Percentiles rank a stretch among this genome's conserved stretches.
Evolutionary conservation across 306 rosid genomes (phyloP).

Genomic region (Fragaria iinumae): DNA sequence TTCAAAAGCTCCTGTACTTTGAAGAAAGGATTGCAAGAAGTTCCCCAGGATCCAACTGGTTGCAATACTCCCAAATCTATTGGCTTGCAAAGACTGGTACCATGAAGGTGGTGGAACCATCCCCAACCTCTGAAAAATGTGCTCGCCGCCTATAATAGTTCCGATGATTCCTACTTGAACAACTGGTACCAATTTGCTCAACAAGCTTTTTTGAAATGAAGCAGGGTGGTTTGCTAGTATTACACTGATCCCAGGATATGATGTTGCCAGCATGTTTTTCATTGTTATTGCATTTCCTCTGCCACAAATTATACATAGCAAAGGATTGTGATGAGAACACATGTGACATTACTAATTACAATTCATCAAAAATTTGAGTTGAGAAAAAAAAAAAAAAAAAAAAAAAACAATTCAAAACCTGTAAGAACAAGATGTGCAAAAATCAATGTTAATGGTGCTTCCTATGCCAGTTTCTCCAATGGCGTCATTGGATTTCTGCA

Average conservation of each 20-base stretch:
- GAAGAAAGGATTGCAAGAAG: conserved; percentile 55
- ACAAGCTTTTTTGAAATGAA: conserved; percentile 43
- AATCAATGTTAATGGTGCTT: conserved; percentile 51
- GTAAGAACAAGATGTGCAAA: conserved; percentile 67
- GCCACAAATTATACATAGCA: conserved; percentile 2
- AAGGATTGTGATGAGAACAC: background rate
- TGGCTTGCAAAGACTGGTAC: conserved; percentile 55
- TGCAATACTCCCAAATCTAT: conserved; percentile 59
- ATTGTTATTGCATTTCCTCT: conserved; percentile 66
- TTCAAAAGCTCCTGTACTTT: conserved; percentile 74
- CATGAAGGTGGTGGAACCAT: conserved; percentile 60
- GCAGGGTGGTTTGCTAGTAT: conserved; percentile 63
- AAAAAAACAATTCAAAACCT: conserved; percentile 27
- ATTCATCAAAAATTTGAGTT: background rate
- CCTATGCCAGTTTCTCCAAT: conserved; percentile 47
- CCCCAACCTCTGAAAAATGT: conserved; percentile 60
- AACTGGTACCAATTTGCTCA: conserved; percentile 57
- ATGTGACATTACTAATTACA: background rate
- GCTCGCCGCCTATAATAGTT: conserved; percentile 56
- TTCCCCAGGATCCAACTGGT: conserved; percentile 78
- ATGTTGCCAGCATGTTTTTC: conserved; percentile 53
- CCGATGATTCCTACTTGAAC: conserved; percentile 57
- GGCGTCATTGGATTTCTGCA: conserved; percentile 35
- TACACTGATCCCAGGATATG: conserved; percentile 62
- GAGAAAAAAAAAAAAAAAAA: background rate